Evolutionary conservation across 495 filamentous ascomycete genomes (phyloP), one percentile per base, ranked within the genome.

Genomic region (Neurospora intermedia): DNA sequence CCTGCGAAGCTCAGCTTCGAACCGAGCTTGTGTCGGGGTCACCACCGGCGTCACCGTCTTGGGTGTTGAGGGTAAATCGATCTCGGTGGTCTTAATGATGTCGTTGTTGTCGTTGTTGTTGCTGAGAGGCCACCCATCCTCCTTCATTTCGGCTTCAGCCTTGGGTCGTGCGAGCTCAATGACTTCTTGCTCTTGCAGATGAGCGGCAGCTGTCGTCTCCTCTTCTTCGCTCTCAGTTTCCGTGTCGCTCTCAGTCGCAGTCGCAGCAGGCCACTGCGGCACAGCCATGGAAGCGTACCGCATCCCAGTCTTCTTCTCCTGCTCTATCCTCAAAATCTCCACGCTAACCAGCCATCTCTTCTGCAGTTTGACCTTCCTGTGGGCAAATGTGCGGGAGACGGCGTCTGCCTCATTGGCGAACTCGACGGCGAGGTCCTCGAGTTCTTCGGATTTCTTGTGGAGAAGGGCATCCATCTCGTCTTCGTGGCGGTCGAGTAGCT

Each of bases 401-500:
- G 79, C 80, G 9, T 84, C 78, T 74, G 89, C 89, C 74, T 92
- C 89, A 4, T 82, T 80, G 4, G 77, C 77, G 71, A 85, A 88
- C 70, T 85, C 85, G 20, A 87, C 84, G 46, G 89, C 90, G n/a
- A 93, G 81, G 9, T 83, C 79, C 41, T 87, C 84, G 23, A 89
- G 73, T 62, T 88, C 86, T 54, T 85, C 80, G 16, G 77, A 76
- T 73, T 88, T 85, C 72, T 85, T 85, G n/a, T 85, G 84, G 15
- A 82, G 81, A 62, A 93, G 73, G 13, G 80, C 80, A 5, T 87
- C 82, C 40, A 91, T 80, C 80, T 96, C 92, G 35, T 81, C 81
- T 70, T 88, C 87, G 81, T 94, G 91, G 38, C 90, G 86, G 41
- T 85, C 85, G 4, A 88, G 82, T 6, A 93, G 83, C 73, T 90